Base-by-base conservation (phyloP, 148 eudicot genomes). In the Heliosperma pusillum region DNA sequence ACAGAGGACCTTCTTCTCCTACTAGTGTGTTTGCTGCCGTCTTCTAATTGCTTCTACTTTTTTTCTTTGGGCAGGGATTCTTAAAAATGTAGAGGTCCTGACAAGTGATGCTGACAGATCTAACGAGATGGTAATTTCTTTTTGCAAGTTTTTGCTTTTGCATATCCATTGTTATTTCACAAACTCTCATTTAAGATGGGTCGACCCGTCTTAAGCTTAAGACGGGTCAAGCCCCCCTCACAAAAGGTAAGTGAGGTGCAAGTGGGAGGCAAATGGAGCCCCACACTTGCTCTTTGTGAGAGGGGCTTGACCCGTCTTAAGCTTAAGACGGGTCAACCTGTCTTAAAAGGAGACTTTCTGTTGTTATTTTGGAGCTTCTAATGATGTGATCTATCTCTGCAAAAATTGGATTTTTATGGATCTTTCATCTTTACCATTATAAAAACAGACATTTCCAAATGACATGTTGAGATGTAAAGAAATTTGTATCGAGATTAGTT, bases 61-160 rank as follows among this genome's bases (percentile, higher is more conserved):
- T 11, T 50, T 72, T 40, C 29, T 55, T 59, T 63, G 53, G 77
- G 71, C 93, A 96, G 99, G 92, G 72, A 74, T 92, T 62, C 87
- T 82, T 78, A 92, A 87, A 83, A 90, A 87, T 78, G 85, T 90
- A 86, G 93, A 90, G 71, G 88, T 85, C 80, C 72, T 92, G 73
- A 85, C 94, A 70, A 85, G 83, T 69, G 94, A 96, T 65, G 88
- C 86, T 64, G 97, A 96, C 67, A 89, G 90, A 86, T 89, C 99
- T 40, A 96, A 89, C 69, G 97, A 96, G 81, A 87, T 83, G 97
- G 99, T 96, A 68, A 27, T 47, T 44, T 59, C 19, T 79, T 30
- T 40, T n/a, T 33, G 24, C 55, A n/a, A 66, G 33, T 79, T 29
- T 40, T 24, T 36, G 45, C 61, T 71, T 56, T 42, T 44, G 29